Percentiles rank a stretch among this genome's conserved stretches.
phyloP scores from a whole-genome alignment of 179 eudicot genomes.

The Carnegiea gigantea region DNA sequence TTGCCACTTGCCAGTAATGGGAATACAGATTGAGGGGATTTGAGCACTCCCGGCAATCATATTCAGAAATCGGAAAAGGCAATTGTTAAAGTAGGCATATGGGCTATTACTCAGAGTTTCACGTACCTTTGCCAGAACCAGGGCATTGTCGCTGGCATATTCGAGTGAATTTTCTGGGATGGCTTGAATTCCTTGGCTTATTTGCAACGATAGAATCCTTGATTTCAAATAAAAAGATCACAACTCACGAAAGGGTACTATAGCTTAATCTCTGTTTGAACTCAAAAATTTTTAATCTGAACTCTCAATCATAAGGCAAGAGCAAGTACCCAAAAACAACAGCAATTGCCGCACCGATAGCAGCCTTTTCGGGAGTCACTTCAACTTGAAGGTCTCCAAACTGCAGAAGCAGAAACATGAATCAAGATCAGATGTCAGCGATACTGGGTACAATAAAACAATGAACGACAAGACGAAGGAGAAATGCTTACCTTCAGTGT shows the following conservation, averaged over 20 bases:
- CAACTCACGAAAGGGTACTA: not conserved
- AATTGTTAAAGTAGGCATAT: not conserved
- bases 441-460: not conserved
- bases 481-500: conserved; percentile 55
- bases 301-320: conserved; percentile 2
- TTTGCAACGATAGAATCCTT: conserved; percentile 85
- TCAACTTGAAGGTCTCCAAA: conserved; percentile 93
- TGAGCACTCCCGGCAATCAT: not conserved
- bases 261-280: not conserved
- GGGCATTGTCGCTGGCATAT: conserved; percentile 88
- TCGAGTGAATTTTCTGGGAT: conserved; percentile 74
- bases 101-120: not conserved
- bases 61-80: not conserved
- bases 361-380: conserved; percentile 72
- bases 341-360: conserved; percentile 74
- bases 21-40: not conserved
- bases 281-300: not conserved
- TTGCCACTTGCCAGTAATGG: not conserved
- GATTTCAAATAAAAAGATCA: conserved; percentile 13
- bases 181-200: conserved; percentile 89
- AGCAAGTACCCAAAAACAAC: conserved; percentile 61
- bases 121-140: conserved; percentile 76
- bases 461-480: not conserved
- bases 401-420: conserved; percentile 43
- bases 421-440: not conserved